Evolutionary conservation across 306 rosid genomes (phyloP).

Genomic region (Trifolium subterraneum): DNA sequence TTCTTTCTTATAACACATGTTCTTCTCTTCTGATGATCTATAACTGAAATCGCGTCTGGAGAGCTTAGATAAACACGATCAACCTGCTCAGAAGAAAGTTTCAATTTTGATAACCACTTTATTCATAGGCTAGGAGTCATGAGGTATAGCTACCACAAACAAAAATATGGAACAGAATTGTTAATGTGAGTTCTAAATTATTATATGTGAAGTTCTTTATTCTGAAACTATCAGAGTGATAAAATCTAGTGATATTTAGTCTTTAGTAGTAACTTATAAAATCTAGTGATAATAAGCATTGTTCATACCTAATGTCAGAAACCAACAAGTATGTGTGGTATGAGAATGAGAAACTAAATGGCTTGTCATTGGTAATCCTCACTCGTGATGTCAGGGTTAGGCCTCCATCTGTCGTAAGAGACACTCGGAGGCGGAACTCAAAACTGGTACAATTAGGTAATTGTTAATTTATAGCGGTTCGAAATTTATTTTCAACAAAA

Average conservation of each 20-base stretch:
- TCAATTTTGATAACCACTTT: constrained; percentile 4
- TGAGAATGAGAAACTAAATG: constrained; percentile 84
- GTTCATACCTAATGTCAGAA: constrained; percentile 83
- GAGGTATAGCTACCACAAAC: background rate
- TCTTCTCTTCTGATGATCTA: constrained; percentile 84
- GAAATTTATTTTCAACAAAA: constrained; percentile 20
- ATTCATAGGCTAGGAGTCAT: background rate
- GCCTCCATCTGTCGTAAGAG: constrained; percentile 67
- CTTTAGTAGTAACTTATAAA: too few species aligned
- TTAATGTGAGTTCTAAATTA: constrained; percentile 8
- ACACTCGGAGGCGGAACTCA: constrained; percentile 84
- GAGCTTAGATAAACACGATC: constrained; percentile 89
- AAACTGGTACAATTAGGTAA: constrained; percentile 56
- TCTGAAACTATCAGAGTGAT: too few species aligned
- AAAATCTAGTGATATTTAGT: too few species aligned
- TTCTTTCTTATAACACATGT: constrained; percentile 81
- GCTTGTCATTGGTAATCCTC: constrained; percentile 77
- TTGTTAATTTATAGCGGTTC: constrained; percentile 34
- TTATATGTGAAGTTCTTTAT: too few species aligned
- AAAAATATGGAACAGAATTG: constrained; percentile 14
- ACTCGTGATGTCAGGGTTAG: constrained; percentile 72
- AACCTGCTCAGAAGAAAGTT: constrained; percentile 55
- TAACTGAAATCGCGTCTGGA: constrained; percentile 72
- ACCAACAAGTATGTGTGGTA: constrained; percentile 81
- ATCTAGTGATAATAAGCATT: too few species aligned